Evolutionary conservation across 805 yeast genomes (phyloP), one percentile per base, ranked within the genome.

Genomic region (Candida ficus): DNA sequence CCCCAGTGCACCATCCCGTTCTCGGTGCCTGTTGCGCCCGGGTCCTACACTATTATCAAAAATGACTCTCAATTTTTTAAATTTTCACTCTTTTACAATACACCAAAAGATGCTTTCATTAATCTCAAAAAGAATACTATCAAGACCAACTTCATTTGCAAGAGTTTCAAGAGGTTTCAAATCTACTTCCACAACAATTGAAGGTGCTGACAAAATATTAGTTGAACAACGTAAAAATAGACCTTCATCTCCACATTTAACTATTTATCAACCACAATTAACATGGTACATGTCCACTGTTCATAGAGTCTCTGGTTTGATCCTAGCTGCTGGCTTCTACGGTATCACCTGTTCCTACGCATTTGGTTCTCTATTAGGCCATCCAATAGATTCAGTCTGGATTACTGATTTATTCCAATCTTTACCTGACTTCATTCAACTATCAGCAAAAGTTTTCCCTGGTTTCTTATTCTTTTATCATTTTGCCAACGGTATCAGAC

Each of bases 401-500:
- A 48, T 68, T 42, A 58, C 62, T 26, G 54, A 60, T 25, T 60
- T 56, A 46, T 64, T 67, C 51, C 70, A 72, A 37, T 71, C 79
- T 17, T 69, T 84, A 48, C 93, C 96, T 32, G 59, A 75, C 16
- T 71, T 70, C 41, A 68, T 74, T 30, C 84, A 89, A 66, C 52
- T 75, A 43, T 68, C 71, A 19, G 67, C 78, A 43, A 93, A 93
- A 71, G 79, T 82, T 37, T 57, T 76, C 30, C 76, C 82, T 58
- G 78, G 93, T 8, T 76, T 76, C 70, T 90, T 96, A 50, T 88
- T 93, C 64, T 83, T 84, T 23, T 89, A 77, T 83, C 99, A 93
- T 66, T 57, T 75, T 35, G 77, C 72, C 61, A 88, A 90, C 62
- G 97, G 98, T 55, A 45, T 91, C 48, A 87, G 99, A 76, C 99